Evolutionary conservation across 1,284 basidiomycete genomes (phyloP).

Genomic region (Boletus calvinii): DNA sequence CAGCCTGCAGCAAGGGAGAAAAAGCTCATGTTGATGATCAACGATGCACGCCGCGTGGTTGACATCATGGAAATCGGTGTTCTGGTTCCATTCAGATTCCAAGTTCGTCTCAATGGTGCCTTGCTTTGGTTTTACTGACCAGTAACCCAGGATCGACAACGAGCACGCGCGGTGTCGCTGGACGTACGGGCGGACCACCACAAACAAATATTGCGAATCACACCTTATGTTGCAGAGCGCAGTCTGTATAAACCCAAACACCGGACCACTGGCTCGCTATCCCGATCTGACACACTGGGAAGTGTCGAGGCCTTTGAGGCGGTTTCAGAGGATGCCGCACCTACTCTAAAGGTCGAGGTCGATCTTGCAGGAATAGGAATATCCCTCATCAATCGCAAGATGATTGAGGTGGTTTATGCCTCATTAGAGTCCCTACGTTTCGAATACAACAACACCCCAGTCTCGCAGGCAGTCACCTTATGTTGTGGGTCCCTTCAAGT

Average conservation of each 20-base stretch:
- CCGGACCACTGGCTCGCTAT: conserved; percentile 45
- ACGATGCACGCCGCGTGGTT: conserved; percentile 68
- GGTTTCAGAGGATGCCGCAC: conserved; percentile 72
- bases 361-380: conserved; percentile 92
- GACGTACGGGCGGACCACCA: conserved; percentile 92
- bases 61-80: conserved; percentile 98
- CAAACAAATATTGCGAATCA: conserved; percentile 86
- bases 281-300: conserved; percentile 69
- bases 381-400: conserved; percentile 86
- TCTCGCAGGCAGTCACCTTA: conserved; percentile 80
- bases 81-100: conserved; percentile 87
- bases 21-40: conserved; percentile 70
- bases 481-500: conserved; percentile 92
- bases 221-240: conserved; percentile 81
- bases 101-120: conserved; percentile 44
- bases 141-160: conserved; percentile 47
- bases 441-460: conserved; percentile 82
- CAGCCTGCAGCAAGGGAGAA: conserved; percentile 86
- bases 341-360: conserved; percentile 69
- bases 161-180: conserved; percentile 72
- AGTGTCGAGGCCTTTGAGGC: conserved; percentile 87
- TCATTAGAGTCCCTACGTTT: conserved; percentile 81
- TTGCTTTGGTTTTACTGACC: conserved; percentile 8
- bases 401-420: conserved; percentile 90
- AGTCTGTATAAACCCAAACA: conserved; percentile 88